These are phyloP conservation scores for Lachancea quebecensis DNA, from an alignment of 805 yeast species.

Conservation along the genomic window DNA sequence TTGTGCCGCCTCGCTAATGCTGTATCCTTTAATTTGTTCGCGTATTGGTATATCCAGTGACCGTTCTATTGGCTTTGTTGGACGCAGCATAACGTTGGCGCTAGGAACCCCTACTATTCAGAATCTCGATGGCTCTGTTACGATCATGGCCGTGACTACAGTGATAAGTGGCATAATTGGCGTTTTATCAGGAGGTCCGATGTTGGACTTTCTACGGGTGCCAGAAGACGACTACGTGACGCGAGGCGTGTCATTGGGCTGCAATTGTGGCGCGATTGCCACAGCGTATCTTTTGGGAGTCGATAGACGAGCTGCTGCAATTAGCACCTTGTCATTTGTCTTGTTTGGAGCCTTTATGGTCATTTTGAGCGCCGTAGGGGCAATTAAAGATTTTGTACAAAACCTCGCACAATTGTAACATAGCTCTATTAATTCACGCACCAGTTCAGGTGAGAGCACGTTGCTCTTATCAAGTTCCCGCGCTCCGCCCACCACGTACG, in stretches of 20 bases:
- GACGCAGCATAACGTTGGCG: conserved; percentile 73
- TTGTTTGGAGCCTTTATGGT: conserved; percentile 70
- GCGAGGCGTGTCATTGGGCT: conserved; percentile 69
- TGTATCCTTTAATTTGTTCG: conserved; percentile 64
- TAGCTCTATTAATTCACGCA: neutral
- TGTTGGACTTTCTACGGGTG: conserved; percentile 42
- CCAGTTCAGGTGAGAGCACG: too few relatives aligned
- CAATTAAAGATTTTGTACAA: conserved; percentile 42
- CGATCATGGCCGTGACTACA: conserved; percentile 73
- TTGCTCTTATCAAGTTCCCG: too few relatives aligned
- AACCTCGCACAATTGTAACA: conserved; percentile 38
- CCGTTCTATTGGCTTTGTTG: conserved; percentile 67
- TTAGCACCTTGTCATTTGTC: conserved; percentile 65
- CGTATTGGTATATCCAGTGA: conserved; percentile 55
- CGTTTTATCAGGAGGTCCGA: conserved; percentile 52
- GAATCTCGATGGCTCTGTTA: conserved; percentile 61
- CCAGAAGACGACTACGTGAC: conserved; percentile 62
- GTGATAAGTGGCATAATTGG: conserved; percentile 72
- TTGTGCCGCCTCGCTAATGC: conserved; percentile 52
- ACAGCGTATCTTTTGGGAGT: conserved; percentile 64
- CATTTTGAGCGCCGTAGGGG: conserved; percentile 54
- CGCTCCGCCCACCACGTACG: too few relatives aligned
- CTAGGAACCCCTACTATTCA: conserved; percentile 67
- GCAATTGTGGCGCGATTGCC: conserved; percentile 77
- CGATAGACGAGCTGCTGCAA: conserved; percentile 77